Base-by-base conservation (phyloP, 371 early-diverging fungal genomes). In the Mortierella sp. region DNA sequence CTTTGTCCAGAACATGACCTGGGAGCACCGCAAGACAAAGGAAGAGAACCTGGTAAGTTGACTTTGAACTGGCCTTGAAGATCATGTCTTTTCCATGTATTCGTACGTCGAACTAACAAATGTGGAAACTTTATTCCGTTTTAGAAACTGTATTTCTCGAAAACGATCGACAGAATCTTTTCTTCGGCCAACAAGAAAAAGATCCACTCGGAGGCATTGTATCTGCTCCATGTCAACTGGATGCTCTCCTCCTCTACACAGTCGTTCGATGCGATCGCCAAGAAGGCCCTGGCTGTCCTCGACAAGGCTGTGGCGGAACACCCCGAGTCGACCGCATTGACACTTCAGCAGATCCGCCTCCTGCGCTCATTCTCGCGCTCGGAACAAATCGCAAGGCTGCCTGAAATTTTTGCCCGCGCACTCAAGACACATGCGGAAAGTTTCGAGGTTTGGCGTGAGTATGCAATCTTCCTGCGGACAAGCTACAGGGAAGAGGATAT, bases 1-100 rank as follows among this genome's bases (percentile, higher is more conserved):
- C 47, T 96, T 92, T 79, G 83, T 89, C 22, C 73, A 80, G 9
- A 95, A 95, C 76, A 84, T 95, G 79, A 73, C 63, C 1, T 81
- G 85, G 29, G 90, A 93, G 87, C 80, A 82, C 14, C 66, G 70
- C 2, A 73, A 83, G 3, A 89, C 87, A 13, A 77, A 81, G 41
- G 94, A 94, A 85, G 87, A 88, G 53, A 91, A 91, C 75, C 75
- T 93, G 86, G 89, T 86, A 73, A 44, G 78, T 34, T 68, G 70
- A 48, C 64, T 72, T n/a, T n/a, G 14, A 19, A 13, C 29, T 74
- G 73, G 14, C 70, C 26, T n/a, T 4, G 31, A 44, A 34, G 31
- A 22, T 11, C 2, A 9, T 44, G 19, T 53, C 4, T 40, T 52
- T 66, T 13, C 55, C 1, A 14, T 24, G 71, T 5, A 37, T 40